Conservation (phyloP, 805 yeast genomes). For the Kuraishia borneana region DNA sequence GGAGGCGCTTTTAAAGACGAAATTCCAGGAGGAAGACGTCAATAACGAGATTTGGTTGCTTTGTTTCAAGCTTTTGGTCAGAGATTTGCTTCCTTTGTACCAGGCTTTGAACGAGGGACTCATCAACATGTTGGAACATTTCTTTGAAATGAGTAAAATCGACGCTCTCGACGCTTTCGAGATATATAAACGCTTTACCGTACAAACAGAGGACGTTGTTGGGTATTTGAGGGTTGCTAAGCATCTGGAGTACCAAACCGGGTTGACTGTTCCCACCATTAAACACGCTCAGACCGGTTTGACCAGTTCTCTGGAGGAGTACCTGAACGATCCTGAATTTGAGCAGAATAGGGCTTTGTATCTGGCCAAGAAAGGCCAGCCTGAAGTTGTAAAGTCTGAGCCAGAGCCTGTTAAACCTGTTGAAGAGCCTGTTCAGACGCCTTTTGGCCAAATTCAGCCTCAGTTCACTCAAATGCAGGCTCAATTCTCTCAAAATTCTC, state of each 20-base stretch:
- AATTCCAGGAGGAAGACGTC: conserved; percentile 68
- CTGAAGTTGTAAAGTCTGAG: conserved; percentile 1
- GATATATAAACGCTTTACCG: conserved; percentile 77
- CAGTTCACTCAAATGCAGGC: conserved; percentile 8
- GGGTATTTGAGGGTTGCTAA: conserved; percentile 83
- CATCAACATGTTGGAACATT: conserved; percentile 84
- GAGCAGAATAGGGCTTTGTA: conserved; percentile 73
- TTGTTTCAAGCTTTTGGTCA: conserved; percentile 81
- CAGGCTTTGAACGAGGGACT: conserved; percentile 94
- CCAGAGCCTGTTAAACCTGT: not conserved
- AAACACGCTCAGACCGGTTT: conserved; percentile 96
- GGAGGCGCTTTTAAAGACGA: conserved; percentile 61
- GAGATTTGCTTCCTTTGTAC: conserved; percentile 76
- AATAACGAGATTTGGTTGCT: conserved; percentile 77
- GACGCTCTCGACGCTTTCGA: conserved; percentile 84
- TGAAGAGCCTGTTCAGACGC: not conserved
- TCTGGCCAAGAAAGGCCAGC: conserved; percentile 40
- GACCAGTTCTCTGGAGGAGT: conserved; percentile 78
- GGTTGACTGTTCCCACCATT: conserved; percentile 87
- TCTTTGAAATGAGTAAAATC: conserved; percentile 77
- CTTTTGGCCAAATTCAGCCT: no score
- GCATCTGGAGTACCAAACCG: conserved; percentile 75
- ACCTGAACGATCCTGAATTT: conserved; percentile 76
- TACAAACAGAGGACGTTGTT: conserved; percentile 78
- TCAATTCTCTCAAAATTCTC: no score